These are phyloP conservation scores for Oidiodendron maius DNA, from an alignment of 495 filamentous ascomycete species.

Conservation along the genomic window DNA sequence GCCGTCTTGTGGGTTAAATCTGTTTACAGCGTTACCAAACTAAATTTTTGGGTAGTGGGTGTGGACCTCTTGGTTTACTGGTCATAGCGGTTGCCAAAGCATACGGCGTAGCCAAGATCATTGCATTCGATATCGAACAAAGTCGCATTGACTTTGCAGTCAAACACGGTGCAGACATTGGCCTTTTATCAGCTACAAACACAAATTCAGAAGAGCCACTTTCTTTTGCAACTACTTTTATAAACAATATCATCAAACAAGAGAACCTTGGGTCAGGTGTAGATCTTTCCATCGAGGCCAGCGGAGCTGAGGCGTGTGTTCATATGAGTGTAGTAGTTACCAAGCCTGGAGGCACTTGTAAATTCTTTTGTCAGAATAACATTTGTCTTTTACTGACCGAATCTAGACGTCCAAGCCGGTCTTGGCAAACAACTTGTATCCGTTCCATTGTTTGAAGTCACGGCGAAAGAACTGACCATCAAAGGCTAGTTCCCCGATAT, in stretches of 20 bases:
- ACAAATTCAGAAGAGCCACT: not conserved
- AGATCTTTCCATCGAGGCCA: slow-evolving; percentile 51
- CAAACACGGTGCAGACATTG: slow-evolving; percentile 29
- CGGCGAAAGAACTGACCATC: not conserved
- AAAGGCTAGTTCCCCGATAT: not conserved
- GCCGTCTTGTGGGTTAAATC: not conserved
- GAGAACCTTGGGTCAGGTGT: slow-evolving; percentile 34
- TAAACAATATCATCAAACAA: slow-evolving; percentile 24
- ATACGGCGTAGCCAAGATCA: slow-evolving; percentile 43
- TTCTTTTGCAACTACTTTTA: slow-evolving; percentile 24
- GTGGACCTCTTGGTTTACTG: slow-evolving; percentile 48
- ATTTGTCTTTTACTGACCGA: not conserved
- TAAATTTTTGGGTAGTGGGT: slow-evolving; percentile 21
- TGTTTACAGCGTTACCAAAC: too few relatives aligned
- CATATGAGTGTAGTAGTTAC: slow-evolving; percentile 46
- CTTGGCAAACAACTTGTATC: not conserved
- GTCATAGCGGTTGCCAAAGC: slow-evolving; percentile 47
- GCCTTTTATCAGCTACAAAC: not conserved
- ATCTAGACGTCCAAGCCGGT: not conserved
- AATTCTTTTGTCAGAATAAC: not conserved
- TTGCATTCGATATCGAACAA: slow-evolving; percentile 48
- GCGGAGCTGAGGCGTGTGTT: slow-evolving; percentile 46
- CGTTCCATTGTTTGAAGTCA: not conserved
- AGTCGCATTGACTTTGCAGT: slow-evolving; percentile 44
- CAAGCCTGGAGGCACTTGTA: slow-evolving; percentile 42